Evolutionary conservation across 1,139 yeast genomes (phyloP).

Genomic region (Nakaseomyces nivariensis): DNA sequence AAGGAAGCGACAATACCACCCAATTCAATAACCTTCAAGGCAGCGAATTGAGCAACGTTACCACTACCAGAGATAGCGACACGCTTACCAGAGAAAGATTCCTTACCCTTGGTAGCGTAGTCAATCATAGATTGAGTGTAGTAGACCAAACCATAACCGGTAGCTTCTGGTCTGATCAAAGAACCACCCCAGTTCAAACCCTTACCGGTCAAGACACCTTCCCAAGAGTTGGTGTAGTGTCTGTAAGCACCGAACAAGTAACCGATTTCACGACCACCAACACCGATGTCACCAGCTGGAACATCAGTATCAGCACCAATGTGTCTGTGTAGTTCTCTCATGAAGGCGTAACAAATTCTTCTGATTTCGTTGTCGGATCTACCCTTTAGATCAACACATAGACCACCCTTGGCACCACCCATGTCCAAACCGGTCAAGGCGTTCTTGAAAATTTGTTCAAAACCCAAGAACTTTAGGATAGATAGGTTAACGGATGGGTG

Average conservation of each 20-base stretch:
- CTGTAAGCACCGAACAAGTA: slow-evolving; percentile 96
- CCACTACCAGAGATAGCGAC: slow-evolving; percentile 98
- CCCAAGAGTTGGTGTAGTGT: slow-evolving; percentile 83
- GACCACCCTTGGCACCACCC: slow-evolving; percentile 99
- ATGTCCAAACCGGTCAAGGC: slow-evolving; percentile 94
- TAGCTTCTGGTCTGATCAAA: slow-evolving; percentile 97
- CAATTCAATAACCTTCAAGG: slow-evolving; percentile 90
- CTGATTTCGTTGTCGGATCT: slow-evolving; percentile 88
- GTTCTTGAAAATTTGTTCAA: slow-evolving; percentile 97
- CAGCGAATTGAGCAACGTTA: slow-evolving; percentile 98
- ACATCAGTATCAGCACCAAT: slow-evolving; percentile 97
- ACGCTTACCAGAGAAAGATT: slow-evolving; percentile 81
- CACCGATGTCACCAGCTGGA: slow-evolving; percentile 96
- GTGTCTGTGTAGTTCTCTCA: slow-evolving; percentile 92
- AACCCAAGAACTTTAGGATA: slow-evolving; percentile 90
- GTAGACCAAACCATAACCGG: slow-evolving; percentile 96
- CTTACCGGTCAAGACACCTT: slow-evolving; percentile 97
- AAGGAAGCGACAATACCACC: slow-evolving; percentile 92
- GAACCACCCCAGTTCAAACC: slow-evolving; percentile 99
- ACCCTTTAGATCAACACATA: slow-evolving; percentile 96
- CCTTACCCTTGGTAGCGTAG: slow-evolving; percentile 81
- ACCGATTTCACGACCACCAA: slow-evolving; percentile 88
- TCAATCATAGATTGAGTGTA: slow-evolving; percentile 97
- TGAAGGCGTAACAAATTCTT: slow-evolving; percentile 91
- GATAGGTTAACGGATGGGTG: slow-evolving; percentile 96